Evolutionary conservation across 495 filamentous ascomycete genomes (phyloP).

Genomic region (Pyrenula massariospora): DNA sequence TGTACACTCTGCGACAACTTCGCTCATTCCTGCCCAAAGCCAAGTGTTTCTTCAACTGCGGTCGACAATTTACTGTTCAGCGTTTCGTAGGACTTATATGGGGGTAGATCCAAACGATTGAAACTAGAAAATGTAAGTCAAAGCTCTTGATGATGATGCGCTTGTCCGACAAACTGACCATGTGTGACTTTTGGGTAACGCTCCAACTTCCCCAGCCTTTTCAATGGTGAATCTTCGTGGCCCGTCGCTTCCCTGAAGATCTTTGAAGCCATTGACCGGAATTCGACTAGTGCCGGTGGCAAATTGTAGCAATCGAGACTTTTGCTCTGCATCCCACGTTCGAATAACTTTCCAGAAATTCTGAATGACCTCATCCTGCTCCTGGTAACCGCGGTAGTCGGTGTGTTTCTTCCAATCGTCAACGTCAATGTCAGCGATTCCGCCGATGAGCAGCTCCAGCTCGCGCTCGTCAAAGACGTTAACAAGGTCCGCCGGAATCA

Average conservation of each 20-base stretch:
- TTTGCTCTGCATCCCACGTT: conserved; percentile 96
- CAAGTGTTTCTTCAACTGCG: conserved; percentile 97
- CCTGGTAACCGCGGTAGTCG: conserved; percentile 99
- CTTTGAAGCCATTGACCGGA: conserved; percentile 99
- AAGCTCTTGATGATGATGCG: not conserved
- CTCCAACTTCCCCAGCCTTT: conserved; percentile 80
- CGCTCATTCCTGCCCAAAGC: conserved; percentile 88
- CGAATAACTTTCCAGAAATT: conserved; percentile 98
- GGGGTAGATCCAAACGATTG: conserved; percentile 91
- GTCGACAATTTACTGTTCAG: conserved; percentile 84
- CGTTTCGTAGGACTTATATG: conserved; percentile 79
- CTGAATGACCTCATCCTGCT: conserved; percentile 89
- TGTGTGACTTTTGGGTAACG: conserved; percentile 93
- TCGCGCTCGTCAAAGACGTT: conserved; percentile 99
- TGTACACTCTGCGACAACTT: not conserved
- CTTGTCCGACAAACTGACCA: conserved; percentile 53
- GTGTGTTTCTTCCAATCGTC: conserved; percentile 99
- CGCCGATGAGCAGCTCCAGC: conserved; percentile 90
- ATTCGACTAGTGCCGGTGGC: conserved; percentile 96
- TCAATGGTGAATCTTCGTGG: conserved; percentile 95
- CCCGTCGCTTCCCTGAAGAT: conserved; percentile 94
- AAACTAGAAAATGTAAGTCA: conserved; percentile 45
- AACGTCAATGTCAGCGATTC: conserved; percentile 98
- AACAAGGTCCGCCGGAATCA: conserved; percentile 92
- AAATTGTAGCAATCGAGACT: conserved; percentile 91